Conservation (phyloP, 2,329 filamentous ascomycete species). For the Ophiostoma quercus region DNA sequence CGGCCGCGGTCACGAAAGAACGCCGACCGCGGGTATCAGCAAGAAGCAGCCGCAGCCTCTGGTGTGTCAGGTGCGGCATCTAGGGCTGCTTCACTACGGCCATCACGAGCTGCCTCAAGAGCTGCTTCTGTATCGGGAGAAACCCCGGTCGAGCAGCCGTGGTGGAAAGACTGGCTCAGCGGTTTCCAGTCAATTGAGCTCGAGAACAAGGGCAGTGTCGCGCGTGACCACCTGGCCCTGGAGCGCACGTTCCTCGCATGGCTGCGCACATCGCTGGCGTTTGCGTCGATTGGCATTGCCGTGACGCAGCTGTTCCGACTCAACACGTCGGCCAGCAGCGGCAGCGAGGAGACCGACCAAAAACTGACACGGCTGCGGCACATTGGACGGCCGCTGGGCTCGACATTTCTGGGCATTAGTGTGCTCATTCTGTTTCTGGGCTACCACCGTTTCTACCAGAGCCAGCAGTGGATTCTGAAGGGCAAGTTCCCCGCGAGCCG, state of each 20-base stretch:
- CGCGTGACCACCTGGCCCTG: slow-evolving; percentile 73
- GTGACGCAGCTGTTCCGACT: slow-evolving; percentile 81
- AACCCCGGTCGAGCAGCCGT: slow-evolving; percentile 29
- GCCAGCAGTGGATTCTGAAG: slow-evolving; percentile 71
- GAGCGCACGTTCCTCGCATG: slow-evolving; percentile 82
- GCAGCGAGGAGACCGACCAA: slow-evolving; percentile 29
- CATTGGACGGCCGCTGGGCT: slow-evolving; percentile 68
- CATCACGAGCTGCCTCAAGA: background rate
- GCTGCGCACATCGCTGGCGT: slow-evolving; percentile 75
- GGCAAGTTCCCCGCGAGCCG: slow-evolving; percentile 77
- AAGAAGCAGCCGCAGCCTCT: background rate
- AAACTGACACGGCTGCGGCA: slow-evolving; percentile 48
- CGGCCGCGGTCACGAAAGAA: slow-evolving; percentile 14
- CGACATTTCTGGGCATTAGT: slow-evolving; percentile 69
- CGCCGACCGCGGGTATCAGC: background rate
- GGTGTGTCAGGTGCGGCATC: background rate
- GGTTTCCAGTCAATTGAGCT: slow-evolving; percentile 62
- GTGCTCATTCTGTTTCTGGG: slow-evolving; percentile 71
- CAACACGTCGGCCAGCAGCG: slow-evolving; percentile 52
- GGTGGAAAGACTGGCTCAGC: slow-evolving; percentile 45
- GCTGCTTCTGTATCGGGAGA: background rate
- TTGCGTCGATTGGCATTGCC: slow-evolving; percentile 76
- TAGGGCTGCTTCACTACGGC: background rate
- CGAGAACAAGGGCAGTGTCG: slow-evolving; percentile 81
- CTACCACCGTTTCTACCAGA: slow-evolving; percentile 72